Evolutionary conservation across 148 eudicot genomes (phyloP), one percentile per base, ranked within the genome.

Genomic region (Nepenthes mirabilis): DNA sequence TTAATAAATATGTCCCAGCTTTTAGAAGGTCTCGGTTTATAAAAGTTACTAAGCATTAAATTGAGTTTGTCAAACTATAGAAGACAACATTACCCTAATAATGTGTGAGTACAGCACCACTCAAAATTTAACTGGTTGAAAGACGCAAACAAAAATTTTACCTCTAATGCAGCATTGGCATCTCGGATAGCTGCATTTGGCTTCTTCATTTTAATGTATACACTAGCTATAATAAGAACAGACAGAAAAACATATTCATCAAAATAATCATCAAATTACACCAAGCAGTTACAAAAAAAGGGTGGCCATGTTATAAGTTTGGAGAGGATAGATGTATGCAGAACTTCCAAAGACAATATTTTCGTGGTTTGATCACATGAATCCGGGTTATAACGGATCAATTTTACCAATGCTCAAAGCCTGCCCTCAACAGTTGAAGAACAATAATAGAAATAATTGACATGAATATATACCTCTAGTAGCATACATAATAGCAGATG

Each of bases 171-270:
- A 60, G 91, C 96, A 77, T 37, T 69, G 62, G 95, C 95, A 82
- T 93, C 99, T 56, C 91, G 82, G 62, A 82, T 84, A 57, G 99
- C 96, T 70, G 99, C 99, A 80, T 93, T 93, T 2, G 91, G 95
- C 56, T 89, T 93, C 81, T 88, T 88, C 89, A 93, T 75, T 75
- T 93, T 93, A 63, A 88, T 74, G 66, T 71, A 93, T 45, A 84
- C 94, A 71, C 67, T 77, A 59, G 96, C 99, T 93, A 74, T 10
- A 67, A 56, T 37, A 63, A 60, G 14, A 53, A 61, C 8, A 8
- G 8, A 8, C 8, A 40, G 45, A 40, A 40, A 4, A 40, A 40
- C 45, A 40, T 40, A 8, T 40, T 23, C 23, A 40, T 40, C 45
- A 40, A 40, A 40, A 4, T 8, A 40, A 40, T 40, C 23, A 23